Conservation (phyloP, 345 rosid species). For the Citrus inodora region DNA sequence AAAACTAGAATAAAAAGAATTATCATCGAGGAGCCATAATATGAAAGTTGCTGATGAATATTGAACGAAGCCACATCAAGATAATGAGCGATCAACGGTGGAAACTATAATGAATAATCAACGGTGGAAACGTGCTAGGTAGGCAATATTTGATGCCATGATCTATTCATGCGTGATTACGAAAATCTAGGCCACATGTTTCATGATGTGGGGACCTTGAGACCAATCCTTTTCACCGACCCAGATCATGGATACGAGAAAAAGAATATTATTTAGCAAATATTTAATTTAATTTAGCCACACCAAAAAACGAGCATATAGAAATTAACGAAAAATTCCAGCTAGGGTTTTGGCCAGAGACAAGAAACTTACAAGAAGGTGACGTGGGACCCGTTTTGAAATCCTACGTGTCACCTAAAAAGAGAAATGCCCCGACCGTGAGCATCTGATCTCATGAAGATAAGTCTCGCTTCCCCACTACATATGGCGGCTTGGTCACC, state of each 20-base stretch:
- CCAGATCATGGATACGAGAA: background rate
- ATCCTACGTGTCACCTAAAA: slow-evolving; percentile 23
- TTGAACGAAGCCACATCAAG: background rate
- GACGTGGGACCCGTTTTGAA: slow-evolving; percentile 14
- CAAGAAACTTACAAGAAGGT: slow-evolving; percentile 19
- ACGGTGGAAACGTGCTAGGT: background rate
- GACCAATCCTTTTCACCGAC: slow-evolving; percentile 26
- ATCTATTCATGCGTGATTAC: background rate
- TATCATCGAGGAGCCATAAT: background rate
- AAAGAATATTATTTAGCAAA: background rate
- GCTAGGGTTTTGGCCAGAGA: slow-evolving; percentile 5
- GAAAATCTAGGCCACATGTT: slow-evolving; percentile 24
- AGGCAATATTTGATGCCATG: background rate
- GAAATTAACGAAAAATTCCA: background rate
- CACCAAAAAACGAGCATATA: background rate
- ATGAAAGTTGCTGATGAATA: background rate
- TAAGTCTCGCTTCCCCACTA: slow-evolving; percentile 19
- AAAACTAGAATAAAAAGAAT: background rate
- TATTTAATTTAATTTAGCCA: background rate
- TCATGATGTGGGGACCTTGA: slow-evolving; percentile 22
- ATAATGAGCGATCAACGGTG: background rate
- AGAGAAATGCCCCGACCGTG: slow-evolving; percentile 8
- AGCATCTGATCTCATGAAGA: slow-evolving; percentile 25
- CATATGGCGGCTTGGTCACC: slow-evolving; percentile 25
- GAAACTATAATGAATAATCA: background rate